phyloP scores from a whole-genome alignment of 2,329 filamentous ascomycete species.

The Boeremia exigua region DNA sequence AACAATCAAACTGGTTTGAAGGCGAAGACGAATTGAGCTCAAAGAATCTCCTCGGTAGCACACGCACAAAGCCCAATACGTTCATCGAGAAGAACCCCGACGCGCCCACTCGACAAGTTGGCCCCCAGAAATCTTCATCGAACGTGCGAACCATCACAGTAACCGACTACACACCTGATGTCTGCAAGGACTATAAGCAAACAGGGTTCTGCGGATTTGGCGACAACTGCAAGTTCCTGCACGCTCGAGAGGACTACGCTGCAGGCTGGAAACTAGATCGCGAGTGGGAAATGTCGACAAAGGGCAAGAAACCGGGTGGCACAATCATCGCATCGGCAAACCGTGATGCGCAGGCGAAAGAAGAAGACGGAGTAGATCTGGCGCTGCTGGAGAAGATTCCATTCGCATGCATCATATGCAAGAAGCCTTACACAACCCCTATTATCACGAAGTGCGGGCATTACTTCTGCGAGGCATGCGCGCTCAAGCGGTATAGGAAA shows the following conservation, averaged over 20 bases:
- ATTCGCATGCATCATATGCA: conserved; percentile 88
- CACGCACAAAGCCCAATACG: conserved; percentile 49
- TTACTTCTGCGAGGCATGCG: conserved; percentile 94
- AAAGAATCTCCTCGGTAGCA: conserved; percentile 66
- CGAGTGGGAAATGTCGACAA: conserved; percentile 88
- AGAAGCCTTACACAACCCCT: conserved; percentile 76
- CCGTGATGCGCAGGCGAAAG: conserved; percentile 49
- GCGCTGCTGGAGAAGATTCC: conserved; percentile 82
- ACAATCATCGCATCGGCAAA: conserved; percentile 65
- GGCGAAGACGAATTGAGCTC: conserved; percentile 56
- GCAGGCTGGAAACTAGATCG: conserved; percentile 94
- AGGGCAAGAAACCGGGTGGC: conserved; percentile 60
- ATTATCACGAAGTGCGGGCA: conserved; percentile 91
- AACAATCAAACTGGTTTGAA: conserved; percentile 87
- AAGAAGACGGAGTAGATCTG: conserved; percentile 67
- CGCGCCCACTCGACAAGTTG: conserved; percentile 72
- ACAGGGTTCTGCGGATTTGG: conserved; percentile 71
- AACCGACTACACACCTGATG: conserved; percentile 88
- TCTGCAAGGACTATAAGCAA: conserved; percentile 93
- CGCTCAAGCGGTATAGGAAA: conserved; percentile 82
- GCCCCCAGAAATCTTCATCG: conserved; percentile 84
- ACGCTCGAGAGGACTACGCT: conserved; percentile 79
- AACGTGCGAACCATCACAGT: conserved; percentile 91
- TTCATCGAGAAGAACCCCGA: conserved; percentile 85
- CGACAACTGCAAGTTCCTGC: conserved; percentile 82